Evolutionary conservation across 805 yeast species (phyloP), one percentile per base, ranked within the genome.

Genomic region (Phaffomyces antillensis): DNA sequence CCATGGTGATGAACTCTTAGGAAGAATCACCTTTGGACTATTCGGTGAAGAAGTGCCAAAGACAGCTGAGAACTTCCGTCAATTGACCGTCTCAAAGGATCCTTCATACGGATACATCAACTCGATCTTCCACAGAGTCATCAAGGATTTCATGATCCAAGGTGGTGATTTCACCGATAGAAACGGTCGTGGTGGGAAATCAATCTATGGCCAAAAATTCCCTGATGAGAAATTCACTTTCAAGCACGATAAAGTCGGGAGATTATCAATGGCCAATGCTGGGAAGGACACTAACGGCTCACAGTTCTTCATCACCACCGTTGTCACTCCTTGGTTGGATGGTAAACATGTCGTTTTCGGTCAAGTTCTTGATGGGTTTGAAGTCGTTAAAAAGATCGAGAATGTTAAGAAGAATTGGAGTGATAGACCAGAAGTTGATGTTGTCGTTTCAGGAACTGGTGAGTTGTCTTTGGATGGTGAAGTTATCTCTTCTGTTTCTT

Each of bases 261-360:
- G 86, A 54, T 69, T 87, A 62, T 86, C 95, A 36, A 87, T 87
- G 96, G 96, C 96, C 52, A 87, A 87, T 58, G 84, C 91, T 47
- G 96, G 96, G 56, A 91, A 91, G 67, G 83, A 85, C 78, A 85
- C 96, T 64, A 87, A 87, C 64, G 93, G 95, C 23, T 85, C 95
- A 24, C 96, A 87, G 69, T 87, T 87, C 70, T 87, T 86, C 72
- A 81, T 87, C 63, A 84, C 95, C 58, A 83, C 90, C 44, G 88
- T 81, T 40, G 75, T 81, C 58, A 75, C 83, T 57, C 82, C 86
- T 52, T 83, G 87, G 86, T 78, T 93, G 61, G 88, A 93, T 61
- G 93, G 95, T 52, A 80, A 72, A 56, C 99, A 93, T 67, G 99
- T 93, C 61, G 99, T 93, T 36, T 93, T 93, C 60, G 99, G 99